Conservation (phyloP, 2,329 filamentous ascomycete genomes). For the Teratosphaeria destructans region DNA sequence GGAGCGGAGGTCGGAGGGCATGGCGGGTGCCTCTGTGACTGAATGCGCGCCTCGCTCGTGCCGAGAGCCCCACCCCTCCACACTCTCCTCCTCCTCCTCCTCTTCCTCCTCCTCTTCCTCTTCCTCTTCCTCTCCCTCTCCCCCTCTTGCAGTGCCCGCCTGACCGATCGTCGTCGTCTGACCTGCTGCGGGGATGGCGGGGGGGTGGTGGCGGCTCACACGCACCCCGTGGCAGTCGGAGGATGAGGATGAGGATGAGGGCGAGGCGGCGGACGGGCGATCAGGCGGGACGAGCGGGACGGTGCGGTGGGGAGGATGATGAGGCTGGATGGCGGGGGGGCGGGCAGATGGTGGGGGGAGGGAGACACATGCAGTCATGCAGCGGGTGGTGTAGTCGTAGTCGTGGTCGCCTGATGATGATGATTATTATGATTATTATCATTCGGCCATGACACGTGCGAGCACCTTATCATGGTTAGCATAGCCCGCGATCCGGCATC, state of each 20-base stretch:
- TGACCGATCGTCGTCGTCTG: slow-evolving; percentile 24
- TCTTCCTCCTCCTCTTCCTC: slow-evolving; percentile 19
- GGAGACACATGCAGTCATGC: too few relatives aligned
- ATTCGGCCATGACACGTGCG: too few relatives aligned
- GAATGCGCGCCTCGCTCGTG: slow-evolving; percentile 29
- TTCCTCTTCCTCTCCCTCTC: not conserved
- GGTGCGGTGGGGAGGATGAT: too few relatives aligned
- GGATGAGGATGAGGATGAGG: slow-evolving; percentile 9
- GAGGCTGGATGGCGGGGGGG: too few relatives aligned
- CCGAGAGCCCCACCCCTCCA: slow-evolving; percentile 35
- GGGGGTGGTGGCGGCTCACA: slow-evolving; percentile 19
- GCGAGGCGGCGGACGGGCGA: slow-evolving; percentile 4
- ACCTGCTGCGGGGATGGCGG: slow-evolving; percentile 19
- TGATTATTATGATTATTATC: too few relatives aligned
- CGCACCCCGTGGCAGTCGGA: slow-evolving; percentile 15
- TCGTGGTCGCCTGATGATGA: too few relatives aligned
- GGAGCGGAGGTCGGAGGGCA: slow-evolving; percentile 41
- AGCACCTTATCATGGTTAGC: too few relatives aligned
- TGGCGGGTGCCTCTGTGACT: slow-evolving; percentile 25
- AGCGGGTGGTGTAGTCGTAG: too few relatives aligned
- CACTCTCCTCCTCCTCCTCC: slow-evolving; percentile 5
- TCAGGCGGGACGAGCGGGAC: slow-evolving; percentile 1
- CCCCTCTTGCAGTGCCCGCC: not conserved
- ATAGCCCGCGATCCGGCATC: too few relatives aligned
- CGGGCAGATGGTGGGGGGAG: too few relatives aligned